Evolutionary conservation across 164 flowering plant genomes (phyloP).

Genomic region (Chimonanthus praecox): DNA sequence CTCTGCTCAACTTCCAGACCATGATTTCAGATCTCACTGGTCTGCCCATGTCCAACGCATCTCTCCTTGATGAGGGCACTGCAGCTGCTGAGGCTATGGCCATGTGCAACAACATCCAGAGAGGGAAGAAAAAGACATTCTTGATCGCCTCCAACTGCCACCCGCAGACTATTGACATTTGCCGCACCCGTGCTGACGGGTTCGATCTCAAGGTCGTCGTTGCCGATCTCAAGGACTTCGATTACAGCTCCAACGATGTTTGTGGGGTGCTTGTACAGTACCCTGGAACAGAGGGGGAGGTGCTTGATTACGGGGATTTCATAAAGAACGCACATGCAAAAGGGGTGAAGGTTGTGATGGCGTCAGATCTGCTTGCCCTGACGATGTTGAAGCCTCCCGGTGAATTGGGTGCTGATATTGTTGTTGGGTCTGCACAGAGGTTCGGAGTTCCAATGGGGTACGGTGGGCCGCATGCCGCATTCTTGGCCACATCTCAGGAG

Average conservation of each 20-base stretch:
- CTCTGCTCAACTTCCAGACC: conserved; percentile 84
- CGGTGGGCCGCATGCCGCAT: conserved; percentile 99
- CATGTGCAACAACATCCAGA: conserved; percentile 83
- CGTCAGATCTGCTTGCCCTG: conserved; percentile 80
- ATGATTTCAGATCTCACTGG: conserved; percentile 89
- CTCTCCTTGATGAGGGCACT: conserved; percentile 92
- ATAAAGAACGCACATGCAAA: conserved; percentile 84
- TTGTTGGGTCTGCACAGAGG: conserved; percentile 91
- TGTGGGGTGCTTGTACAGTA: conserved; percentile 99
- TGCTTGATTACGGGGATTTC: conserved; percentile 84
- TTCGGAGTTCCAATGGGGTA: conserved; percentile 99
- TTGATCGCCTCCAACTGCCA: conserved; percentile 83
- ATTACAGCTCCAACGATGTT: conserved; percentile 79
- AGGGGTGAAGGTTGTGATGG: conserved; percentile 98
- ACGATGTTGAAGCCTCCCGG: conserved; percentile 97
- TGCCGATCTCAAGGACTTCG: conserved; percentile 62
- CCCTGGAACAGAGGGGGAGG: conserved; percentile 92
- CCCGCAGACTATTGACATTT: conserved; percentile 88
- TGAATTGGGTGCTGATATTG: conserved; percentile 89
- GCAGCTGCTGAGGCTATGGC: conserved; percentile 99
- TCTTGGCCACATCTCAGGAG: conserved; percentile 94
- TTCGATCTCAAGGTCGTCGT: conserved; percentile 73
- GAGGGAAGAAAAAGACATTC: conserved; percentile 86
- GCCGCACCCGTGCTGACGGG: conserved; percentile 87
- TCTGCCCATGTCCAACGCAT: conserved; percentile 97